These are phyloP conservation scores for Apiotrichum siamense DNA, from an alignment of 1,284 basidiomycete species.

Conservation along the genomic window DNA sequence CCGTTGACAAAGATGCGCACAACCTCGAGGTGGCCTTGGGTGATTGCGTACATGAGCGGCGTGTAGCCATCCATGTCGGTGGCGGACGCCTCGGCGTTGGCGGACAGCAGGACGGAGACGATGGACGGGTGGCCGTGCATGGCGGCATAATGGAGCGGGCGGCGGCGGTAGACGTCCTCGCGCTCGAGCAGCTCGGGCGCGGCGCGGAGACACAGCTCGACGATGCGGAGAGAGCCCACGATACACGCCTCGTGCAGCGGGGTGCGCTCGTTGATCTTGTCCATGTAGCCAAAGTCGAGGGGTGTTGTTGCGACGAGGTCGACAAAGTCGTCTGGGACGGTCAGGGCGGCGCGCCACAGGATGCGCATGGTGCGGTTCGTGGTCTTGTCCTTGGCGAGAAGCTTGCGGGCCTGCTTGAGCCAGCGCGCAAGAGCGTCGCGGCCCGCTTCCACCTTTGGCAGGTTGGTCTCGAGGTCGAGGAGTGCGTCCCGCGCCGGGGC, in stretches of 20 bases:
- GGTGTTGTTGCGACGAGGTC: conserved; percentile 71
- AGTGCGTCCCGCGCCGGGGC: conserved; percentile 58
- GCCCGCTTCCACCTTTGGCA: conserved; percentile 62
- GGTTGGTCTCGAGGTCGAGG: conserved; percentile 77
- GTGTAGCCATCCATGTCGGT: conserved; percentile 92
- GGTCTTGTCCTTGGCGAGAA: conserved; percentile 40
- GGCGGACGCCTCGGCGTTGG: conserved; percentile 60
- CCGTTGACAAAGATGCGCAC: conserved; percentile 69
- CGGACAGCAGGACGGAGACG: conserved; percentile 69
- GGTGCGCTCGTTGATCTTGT: conserved; percentile 94
- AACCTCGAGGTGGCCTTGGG: conserved; percentile 75
- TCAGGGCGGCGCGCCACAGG: conserved; percentile 82
- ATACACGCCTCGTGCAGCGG: conserved; percentile 93
- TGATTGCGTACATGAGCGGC: conserved; percentile 85
- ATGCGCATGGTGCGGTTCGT: conserved; percentile 59
- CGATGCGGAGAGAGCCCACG: conserved; percentile 72
- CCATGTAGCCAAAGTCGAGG: conserved; percentile 86
- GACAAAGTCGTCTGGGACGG: conserved; percentile 64
- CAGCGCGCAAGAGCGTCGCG: conserved; percentile 61
- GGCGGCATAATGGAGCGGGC: conserved; percentile 90
- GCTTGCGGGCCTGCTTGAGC: conserved; percentile 55
- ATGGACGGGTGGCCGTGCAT: conserved; percentile 81
- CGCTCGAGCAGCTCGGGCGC: conserved; percentile 29
- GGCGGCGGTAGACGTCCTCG: conserved; percentile 71
- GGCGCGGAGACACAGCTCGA: conserved; percentile 71